Evolutionary conservation across 345 rosid species (phyloP), one percentile per base, ranked within the genome.

Genomic region (Excoecaria agallocha): DNA sequence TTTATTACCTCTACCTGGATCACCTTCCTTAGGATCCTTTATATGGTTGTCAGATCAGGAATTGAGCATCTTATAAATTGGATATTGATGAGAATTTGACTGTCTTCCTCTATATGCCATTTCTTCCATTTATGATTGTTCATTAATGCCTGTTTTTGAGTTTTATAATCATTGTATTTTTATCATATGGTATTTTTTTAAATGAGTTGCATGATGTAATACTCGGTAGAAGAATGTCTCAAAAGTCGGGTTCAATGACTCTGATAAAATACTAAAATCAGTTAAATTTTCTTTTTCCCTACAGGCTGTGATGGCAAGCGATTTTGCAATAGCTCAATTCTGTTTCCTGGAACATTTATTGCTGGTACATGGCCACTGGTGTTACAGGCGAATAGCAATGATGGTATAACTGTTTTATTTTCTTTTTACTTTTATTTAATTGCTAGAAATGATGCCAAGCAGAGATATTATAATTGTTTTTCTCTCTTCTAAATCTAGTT

Each of bases 301-400:
- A 65, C 89, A 92, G 97, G 98, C 98, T 38, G 98, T 86, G 63
- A 92, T 94, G 98, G 88, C 98, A 60, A 90, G 95, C 82, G 98
- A 92, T 86, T 92, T 88, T 82, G 76, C 98, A 25, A 94, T 94
- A 75, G 92, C 97, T 67, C 98, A 94, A 77, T 94, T 94, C 78
- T 84, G 81, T 24, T 94, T 80, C 85, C 80, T 94, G 56, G 97
- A 94, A 74, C 93, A 94, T 24, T 79, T 94, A 72, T 78, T 94
- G 30, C 82, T 94, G 45, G 98, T 94, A 52, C 98, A 94, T 57
- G 98, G 98, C 4, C 98, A 92, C 81, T 94, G 98, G 98, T 94
- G 98, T 76, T 92, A 94, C 83, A 86, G 98, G 82, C 79, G 98
- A 78, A 91, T 94, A 62, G 79, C 98, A 15, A 74, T 87, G 87